phyloP scores from a whole-genome alignment of 148 eudicot species.

The Chenopodium album region DNA sequence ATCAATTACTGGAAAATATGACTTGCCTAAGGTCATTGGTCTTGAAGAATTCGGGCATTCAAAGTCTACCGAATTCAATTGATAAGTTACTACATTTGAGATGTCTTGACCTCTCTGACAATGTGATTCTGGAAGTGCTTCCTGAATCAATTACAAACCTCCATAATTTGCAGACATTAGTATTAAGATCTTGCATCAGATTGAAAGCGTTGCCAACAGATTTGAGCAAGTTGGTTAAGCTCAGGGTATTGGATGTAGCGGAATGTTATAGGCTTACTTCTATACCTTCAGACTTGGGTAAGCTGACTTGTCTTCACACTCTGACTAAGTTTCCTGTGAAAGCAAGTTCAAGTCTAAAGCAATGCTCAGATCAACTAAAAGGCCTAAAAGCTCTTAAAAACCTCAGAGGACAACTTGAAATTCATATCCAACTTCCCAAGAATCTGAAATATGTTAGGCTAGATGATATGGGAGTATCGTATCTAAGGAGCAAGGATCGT shows the following conservation, averaged over 20 bases:
- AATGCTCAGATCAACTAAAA: slow-evolving; percentile 19
- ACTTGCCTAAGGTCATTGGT: slow-evolving; percentile 18
- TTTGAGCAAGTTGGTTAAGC: slow-evolving; percentile 19
- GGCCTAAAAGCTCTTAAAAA: slow-evolving; percentile 17
- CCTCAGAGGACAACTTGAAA: slow-evolving; percentile 10
- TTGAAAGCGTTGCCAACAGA: slow-evolving; percentile 17
- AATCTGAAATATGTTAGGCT: slow-evolving; percentile 2
- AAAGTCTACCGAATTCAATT: slow-evolving; percentile 5
- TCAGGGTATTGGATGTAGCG: slow-evolving; percentile 17
- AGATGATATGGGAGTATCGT: slow-evolving; percentile 2
- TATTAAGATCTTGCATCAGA: slow-evolving; percentile 5
- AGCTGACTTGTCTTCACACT: slow-evolving; percentile 16
- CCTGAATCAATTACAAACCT: slow-evolving; percentile 21
- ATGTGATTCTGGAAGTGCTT: slow-evolving; percentile 10
- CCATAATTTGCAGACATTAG: slow-evolving; percentile 18
- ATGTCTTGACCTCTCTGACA: slow-evolving; percentile 26
- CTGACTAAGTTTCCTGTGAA: slow-evolving; percentile 11
- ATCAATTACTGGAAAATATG: slow-evolving; percentile 1
- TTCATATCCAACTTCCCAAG: slow-evolving; percentile 2
- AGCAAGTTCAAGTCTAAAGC: not conserved
- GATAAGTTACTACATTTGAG: slow-evolving; percentile 23
- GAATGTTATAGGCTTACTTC: slow-evolving; percentile 2
- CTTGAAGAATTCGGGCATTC: slow-evolving; percentile 7
- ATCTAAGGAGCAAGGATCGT: slow-evolving; percentile 16
- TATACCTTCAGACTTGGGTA: slow-evolving; percentile 15